Percentiles rank a stretch among this genome's conserved stretches.
Conservation (phyloP, 495 filamentous ascomycete species). For the Hyaloscypha hepaticicola region DNA sequence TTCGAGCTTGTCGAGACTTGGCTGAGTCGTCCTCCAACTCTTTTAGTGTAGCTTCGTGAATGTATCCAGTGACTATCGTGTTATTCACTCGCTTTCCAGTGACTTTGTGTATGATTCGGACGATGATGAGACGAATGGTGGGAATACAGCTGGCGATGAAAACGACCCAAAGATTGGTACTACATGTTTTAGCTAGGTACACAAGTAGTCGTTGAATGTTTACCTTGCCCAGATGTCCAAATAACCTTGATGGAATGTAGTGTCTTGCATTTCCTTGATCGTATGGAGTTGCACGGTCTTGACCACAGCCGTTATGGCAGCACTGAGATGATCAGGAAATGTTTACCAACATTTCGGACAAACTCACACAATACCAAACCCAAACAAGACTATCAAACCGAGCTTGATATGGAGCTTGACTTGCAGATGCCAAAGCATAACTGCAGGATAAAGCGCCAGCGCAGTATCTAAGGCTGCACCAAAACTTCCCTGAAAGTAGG, state of each 20-base stretch:
- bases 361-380: constrained; percentile 47
- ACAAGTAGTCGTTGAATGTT: constrained; percentile 9
- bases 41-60: constrained; percentile 14
- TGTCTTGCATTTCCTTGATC: constrained; percentile 12
- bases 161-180: constrained; percentile 25
- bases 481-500: constrained; percentile 32
- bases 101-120: constrained; percentile 19
- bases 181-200: constrained; percentile 14
- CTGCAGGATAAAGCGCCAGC: constrained; percentile 47
- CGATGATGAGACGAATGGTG: constrained; percentile 22
- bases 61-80: constrained; percentile 14
- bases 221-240: constrained; percentile 25
- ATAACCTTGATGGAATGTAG: constrained; percentile 19
- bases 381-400: constrained; percentile 42
- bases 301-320: constrained; percentile 17
- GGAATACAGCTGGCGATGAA: constrained; percentile 23
- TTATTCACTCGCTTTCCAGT: constrained; percentile 15
- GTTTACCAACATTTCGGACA: background rate
- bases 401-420: constrained; percentile 48
- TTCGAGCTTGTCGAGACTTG: constrained; percentile 18
- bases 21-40: constrained; percentile 12
- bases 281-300: constrained; percentile 15
- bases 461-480: constrained; percentile 48
- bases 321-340: constrained; percentile 12
- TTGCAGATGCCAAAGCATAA: constrained; percentile 45